These are phyloP conservation scores for Penicillium thymicola DNA, from an alignment of 2,329 filamentous ascomycete species.

Conservation along the genomic window DNA sequence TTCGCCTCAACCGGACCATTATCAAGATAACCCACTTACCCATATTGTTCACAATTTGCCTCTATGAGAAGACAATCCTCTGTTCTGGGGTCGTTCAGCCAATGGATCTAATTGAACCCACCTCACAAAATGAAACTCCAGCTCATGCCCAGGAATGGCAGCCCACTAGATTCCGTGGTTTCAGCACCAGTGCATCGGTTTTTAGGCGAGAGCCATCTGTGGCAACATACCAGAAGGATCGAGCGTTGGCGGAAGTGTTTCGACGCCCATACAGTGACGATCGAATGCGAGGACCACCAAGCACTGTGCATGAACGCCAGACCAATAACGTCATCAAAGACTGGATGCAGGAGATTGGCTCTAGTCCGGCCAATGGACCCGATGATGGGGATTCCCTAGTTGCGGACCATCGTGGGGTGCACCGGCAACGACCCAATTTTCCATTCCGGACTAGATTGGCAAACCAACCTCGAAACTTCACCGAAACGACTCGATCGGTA, in stretches of 20 bases:
- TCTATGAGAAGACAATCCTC: constrained; percentile 80
- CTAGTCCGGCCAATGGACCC: constrained; percentile 54
- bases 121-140: constrained; percentile 51
- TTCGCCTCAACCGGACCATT: constrained; percentile 80
- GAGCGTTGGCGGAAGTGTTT: constrained; percentile 88
- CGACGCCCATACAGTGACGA: constrained; percentile 64
- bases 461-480: constrained; percentile 44
- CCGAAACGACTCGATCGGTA: constrained; percentile 52
- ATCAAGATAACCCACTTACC: constrained; percentile 92
- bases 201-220: constrained; percentile 81
- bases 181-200: constrained; percentile 62
- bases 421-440: constrained; percentile 50
- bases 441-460: constrained; percentile 41
- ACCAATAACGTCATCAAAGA: constrained; percentile 78
- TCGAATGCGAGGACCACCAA: constrained; percentile 57
- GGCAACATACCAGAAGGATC: constrained; percentile 83
- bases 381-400: constrained; percentile 59
- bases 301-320: constrained; percentile 61
- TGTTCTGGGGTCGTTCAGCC: constrained; percentile 74
- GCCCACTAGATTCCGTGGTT: constrained; percentile 58
- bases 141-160: constrained; percentile 59
- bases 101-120: constrained; percentile 78
- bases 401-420: constrained; percentile 56
- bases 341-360: constrained; percentile 76
- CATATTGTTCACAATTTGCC: constrained; percentile 77